Base-by-base conservation (phyloP, 345 rosid species). In the Brassica incana region DNA sequence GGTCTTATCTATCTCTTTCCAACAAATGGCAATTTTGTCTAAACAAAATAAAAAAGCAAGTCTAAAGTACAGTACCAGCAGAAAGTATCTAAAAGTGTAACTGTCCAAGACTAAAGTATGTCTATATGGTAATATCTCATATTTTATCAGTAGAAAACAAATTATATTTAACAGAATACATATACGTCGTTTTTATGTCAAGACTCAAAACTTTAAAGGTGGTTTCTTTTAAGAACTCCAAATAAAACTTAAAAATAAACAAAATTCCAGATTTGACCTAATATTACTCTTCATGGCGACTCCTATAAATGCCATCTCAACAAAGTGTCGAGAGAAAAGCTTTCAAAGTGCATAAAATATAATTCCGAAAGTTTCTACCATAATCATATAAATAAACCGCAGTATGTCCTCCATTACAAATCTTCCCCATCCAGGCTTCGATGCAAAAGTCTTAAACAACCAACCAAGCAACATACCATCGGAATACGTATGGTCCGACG, bases 391-490 rank as follows among this genome's bases (percentile, higher is more conserved):
- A 18, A 18, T 56, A 58, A 58, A 20, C 11, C 5, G 29, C 29
- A 59, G 11, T 60, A 60, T 60, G 65, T 60, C 25, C 27, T 25
- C 65, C 33, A 25, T 25, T 12, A 25, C 15, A 60, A 25, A 25
- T 25, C n/a, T 60, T 60, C 33, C 65, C 14, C 65, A 60, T 60
- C 14, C 12, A 60, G 15, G 65, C 65, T 60, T 60, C 15, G 65
- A 60, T 25, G 33, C 65, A 60, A 60, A 25, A 60, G 15, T 60
- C 33, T 25, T 60, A 60, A 60, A 60, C 27, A 12, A 25, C 65
- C 65, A 60, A 60, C 65, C 65, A 60, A 60, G 27, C 65, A 60
- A 60, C 65, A 60, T 60, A 60, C 65, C 65, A 60, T 25, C 65
- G 15, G 65, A 60, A 60, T 60, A 60, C 65, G 2, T 25, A 60